Base-by-base conservation (phyloP, 441 rosid species). In the Bruguiera hainesii region DNA sequence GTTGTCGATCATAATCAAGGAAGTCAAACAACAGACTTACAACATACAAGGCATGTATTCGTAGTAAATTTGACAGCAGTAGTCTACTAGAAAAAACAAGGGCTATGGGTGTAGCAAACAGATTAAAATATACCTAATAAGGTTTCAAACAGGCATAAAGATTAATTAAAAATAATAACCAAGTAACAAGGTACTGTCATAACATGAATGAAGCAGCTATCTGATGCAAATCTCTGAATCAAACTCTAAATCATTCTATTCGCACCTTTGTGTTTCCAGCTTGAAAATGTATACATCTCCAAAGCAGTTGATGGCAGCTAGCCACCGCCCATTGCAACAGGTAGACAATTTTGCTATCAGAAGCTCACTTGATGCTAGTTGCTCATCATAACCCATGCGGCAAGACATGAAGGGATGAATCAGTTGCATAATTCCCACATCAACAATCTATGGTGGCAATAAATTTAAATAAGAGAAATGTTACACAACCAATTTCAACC, bases 261-360 rank as follows among this genome's bases (percentile, higher is more conserved):
- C 71, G 15, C 61, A 95, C 99, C 99, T 92, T 68, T 76, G 89
- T 58, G 79, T 85, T 75, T 92, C 93, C 75, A 92, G 82, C 76
- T 90, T 86, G 79, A 87, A 90, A 46, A 95, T 67, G 56, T 92
- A 87, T 26, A 89, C 68, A 83, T 92, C 98, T 56, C 98, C 97
- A 81, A 89, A 90, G 80, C 97, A 95, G 76, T 86, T 95, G 67
- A 87, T 56, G 26, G 98, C 97, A 76, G 97, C 95, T 68, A 95
- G 73, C 95, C 98, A 90, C 69, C 80, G 92, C 76, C 90, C 98
- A 82, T 89, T 86, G 65, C 83, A 75, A 75, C 96, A 92, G 13
- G 86, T 79, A 68, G 85, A 86, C 90, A 95, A 73, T 82, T 84
- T 90, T 68, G 97, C 92, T 74, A 95, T 81, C 21, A 96, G 95